Percentiles rank a stretch among this genome's conserved stretches.
Conservation (phyloP, 2,329 filamentous ascomycete genomes). For the Trichophyton simii region DNA sequence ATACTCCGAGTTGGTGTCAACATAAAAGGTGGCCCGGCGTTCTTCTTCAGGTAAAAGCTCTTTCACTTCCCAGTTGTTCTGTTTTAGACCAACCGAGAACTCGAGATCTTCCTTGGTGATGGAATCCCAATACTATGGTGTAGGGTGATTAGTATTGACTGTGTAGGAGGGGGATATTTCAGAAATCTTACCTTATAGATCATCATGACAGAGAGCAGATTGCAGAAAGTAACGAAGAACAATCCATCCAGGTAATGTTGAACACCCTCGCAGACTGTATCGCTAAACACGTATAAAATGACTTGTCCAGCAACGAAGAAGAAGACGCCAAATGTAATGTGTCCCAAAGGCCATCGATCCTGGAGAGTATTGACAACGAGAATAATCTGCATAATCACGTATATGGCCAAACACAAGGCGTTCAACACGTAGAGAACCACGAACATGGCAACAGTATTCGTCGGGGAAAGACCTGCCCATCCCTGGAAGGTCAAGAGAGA, state of each 20-base stretch:
- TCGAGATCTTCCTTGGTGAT: conserved; percentile 97
- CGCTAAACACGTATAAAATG: conserved; percentile 78
- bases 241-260: conserved; percentile 90
- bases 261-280: conserved; percentile 67
- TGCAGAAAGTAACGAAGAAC: conserved; percentile 89
- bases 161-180: background rate
- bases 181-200: conserved; percentile 69
- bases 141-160: background rate
- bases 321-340: conserved; percentile 79
- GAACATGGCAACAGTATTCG: conserved; percentile 79
- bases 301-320: conserved; percentile 91
- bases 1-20: conserved; percentile 41
- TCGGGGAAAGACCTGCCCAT: conserved; percentile 74
- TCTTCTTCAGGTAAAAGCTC: conserved; percentile 74
- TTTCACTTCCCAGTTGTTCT: conserved; percentile 98
- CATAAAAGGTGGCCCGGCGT: conserved; percentile 58
- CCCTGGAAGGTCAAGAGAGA: conserved; percentile 85
- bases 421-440: conserved; percentile 86
- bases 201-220: conserved; percentile 96
- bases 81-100: conserved; percentile 88
- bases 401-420: conserved; percentile 72
- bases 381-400: conserved; percentile 75
- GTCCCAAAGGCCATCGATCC: conserved; percentile 87
- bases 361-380: conserved; percentile 82
- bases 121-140: conserved; percentile 86